phyloP scores from a whole-genome alignment of 768 basidiomycete genomes.

The Sutorius australiensis region DNA sequence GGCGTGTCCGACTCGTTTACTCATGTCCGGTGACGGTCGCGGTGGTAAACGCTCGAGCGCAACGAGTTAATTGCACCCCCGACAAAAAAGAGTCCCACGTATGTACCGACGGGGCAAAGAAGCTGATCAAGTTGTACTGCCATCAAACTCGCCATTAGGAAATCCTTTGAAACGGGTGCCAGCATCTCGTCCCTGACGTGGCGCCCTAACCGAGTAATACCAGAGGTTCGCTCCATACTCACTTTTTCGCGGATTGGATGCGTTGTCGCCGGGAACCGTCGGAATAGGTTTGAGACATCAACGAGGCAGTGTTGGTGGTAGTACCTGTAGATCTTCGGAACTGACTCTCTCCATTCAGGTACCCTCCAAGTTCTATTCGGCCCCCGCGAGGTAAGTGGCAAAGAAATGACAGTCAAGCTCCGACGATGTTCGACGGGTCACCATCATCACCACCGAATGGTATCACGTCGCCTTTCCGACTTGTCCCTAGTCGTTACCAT shows the following conservation, averaged over 20 bases:
- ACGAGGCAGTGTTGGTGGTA: slow-evolving; percentile 13
- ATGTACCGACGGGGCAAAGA: slow-evolving; percentile 35
- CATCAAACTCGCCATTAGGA: slow-evolving; percentile 29
- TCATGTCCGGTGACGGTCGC: slow-evolving; percentile 20
- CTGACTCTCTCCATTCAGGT: not conserved
- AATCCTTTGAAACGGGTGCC: slow-evolving; percentile 13
- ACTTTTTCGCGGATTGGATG: not conserved
- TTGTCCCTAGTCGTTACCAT: not conserved
- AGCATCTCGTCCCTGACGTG: slow-evolving; percentile 13
- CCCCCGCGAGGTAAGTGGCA: not conserved
- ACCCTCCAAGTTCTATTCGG: not conserved
- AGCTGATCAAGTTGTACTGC: slow-evolving; percentile 29
- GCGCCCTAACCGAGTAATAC: slow-evolving; percentile 8
- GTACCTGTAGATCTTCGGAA: slow-evolving; percentile 17
- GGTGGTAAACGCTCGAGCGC: slow-evolving; percentile 16
- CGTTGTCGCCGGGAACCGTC: slow-evolving; percentile 4
- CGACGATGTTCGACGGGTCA: slow-evolving; percentile 1
- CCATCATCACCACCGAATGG: slow-evolving; percentile 16
- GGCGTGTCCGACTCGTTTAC: slow-evolving; percentile 27
- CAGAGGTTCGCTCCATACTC: not conserved
- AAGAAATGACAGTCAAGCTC: not conserved
- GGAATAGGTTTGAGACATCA: slow-evolving; percentile 8
- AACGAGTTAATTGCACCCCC: slow-evolving; percentile 31
- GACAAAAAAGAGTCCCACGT: slow-evolving; percentile 32
- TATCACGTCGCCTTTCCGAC: not conserved